These are phyloP conservation scores for Themeda triandra DNA, from an alignment of 176 grass and related monocot species.

Conservation along the genomic window DNA sequence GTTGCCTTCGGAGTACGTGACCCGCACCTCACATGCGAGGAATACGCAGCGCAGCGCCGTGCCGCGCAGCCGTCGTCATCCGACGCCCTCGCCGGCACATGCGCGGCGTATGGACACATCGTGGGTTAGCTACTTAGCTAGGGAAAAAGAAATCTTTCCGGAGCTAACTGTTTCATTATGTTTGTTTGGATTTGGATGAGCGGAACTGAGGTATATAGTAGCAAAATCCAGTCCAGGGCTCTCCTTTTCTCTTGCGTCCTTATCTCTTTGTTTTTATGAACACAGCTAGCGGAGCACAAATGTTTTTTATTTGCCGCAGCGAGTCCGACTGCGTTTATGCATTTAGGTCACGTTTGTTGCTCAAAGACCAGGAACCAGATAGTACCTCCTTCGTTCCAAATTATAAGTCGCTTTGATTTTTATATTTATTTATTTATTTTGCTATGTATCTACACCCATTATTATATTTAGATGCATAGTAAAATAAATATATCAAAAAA, in stretches of 20 bases:
- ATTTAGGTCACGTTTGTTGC: too few relatives aligned
- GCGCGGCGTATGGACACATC: conserved; percentile 4
- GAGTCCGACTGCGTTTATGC: not conserved
- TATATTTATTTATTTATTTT: too few relatives aligned
- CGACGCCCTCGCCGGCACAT: conserved; percentile 24
- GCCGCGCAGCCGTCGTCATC: conserved; percentile 34
- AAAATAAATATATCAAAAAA: too few relatives aligned
- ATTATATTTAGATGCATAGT: too few relatives aligned
- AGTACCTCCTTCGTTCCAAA: too few relatives aligned
- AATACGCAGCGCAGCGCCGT: not conserved
- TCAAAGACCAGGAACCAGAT: too few relatives aligned
- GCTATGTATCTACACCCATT: too few relatives aligned
- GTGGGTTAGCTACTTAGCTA: not conserved
- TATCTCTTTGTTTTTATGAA: not conserved
- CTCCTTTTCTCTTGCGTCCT: not conserved
- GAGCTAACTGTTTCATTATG: not conserved
- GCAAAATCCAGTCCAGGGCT: not conserved
- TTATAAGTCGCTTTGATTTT: too few relatives aligned
- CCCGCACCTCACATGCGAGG: conserved; percentile 45
- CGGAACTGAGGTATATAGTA: not conserved
- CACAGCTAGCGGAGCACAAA: not conserved
- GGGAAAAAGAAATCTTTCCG: conserved; percentile 10
- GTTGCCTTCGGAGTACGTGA: not conserved
- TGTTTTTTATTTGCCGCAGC: not conserved
- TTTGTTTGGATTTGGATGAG: not conserved